phyloP scores from a whole-genome alignment of 1,284 basidiomycete genomes.

The Agroathelia rolfsii region DNA sequence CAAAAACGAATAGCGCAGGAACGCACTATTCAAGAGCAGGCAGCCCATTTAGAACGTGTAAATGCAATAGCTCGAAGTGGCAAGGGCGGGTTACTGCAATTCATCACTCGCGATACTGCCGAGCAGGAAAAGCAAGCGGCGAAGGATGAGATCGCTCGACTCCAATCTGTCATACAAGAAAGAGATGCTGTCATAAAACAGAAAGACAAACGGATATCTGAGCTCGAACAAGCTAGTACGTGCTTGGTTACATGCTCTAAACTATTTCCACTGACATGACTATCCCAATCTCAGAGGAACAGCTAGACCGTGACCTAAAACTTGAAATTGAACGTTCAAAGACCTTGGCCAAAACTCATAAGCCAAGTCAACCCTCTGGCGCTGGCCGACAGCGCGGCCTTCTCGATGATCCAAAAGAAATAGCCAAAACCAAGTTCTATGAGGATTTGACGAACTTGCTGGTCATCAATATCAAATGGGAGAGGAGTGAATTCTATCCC shows the following conservation, averaged over 20 bases:
- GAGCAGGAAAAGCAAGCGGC: constrained; percentile 52
- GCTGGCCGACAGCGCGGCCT: constrained; percentile 18
- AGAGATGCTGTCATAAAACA: constrained; percentile 33
- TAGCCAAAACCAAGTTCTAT: constrained; percentile 43
- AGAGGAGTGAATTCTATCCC: constrained; percentile 16
- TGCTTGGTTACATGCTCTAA: too few relatives aligned
- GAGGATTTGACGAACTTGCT: constrained; percentile 53
- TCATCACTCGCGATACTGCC: constrained; percentile 63
- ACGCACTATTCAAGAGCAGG: constrained; percentile 45
- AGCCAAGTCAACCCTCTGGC: constrained; percentile 19
- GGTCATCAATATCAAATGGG: constrained; percentile 37
- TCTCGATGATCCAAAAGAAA: constrained; percentile 41
- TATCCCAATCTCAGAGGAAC: constrained; percentile 26
- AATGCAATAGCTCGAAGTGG: constrained; percentile 42
- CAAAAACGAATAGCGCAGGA: constrained; percentile 38
- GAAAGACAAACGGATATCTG: constrained; percentile 34
- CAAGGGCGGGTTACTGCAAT: constrained; percentile 42
- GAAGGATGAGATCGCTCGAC: constrained; percentile 37
- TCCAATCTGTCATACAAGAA: constrained; percentile 34
- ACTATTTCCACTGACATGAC: not conserved
- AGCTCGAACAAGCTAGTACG: constrained; percentile 39
- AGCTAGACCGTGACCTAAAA: constrained; percentile 43
- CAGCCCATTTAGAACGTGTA: constrained; percentile 38
- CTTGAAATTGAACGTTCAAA: constrained; percentile 53
- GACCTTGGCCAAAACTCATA: constrained; percentile 29